Conservation (phyloP, 345 rosid species). For the Hibiscus mutabilis region DNA sequence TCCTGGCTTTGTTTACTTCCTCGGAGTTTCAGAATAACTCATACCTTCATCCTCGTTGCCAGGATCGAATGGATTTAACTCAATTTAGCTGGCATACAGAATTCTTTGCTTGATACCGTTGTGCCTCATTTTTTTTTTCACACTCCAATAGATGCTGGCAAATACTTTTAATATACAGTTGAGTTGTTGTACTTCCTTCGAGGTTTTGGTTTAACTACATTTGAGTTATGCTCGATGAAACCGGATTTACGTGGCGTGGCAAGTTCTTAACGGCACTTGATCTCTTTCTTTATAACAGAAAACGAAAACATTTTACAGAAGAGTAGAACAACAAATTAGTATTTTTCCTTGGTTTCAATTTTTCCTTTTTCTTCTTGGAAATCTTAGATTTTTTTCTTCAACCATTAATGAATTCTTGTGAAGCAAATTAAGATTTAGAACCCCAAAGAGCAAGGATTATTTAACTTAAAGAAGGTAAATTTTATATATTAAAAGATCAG, state of each 20-base stretch:
- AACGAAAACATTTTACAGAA: too few relatives aligned
- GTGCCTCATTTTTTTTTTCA: too few relatives aligned
- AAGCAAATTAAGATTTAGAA: not conserved
- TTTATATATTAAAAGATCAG: not conserved
- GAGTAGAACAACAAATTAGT: too few relatives aligned
- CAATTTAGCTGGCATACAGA: too few relatives aligned
- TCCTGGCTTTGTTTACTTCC: slow-evolving; percentile 70
- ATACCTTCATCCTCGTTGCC: not conserved
- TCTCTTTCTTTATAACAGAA: too few relatives aligned
- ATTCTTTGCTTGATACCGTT: too few relatives aligned
- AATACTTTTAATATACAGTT: too few relatives aligned
- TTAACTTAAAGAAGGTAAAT: not conserved
- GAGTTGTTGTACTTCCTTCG: not conserved
- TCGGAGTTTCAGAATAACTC: slow-evolving; percentile 43
- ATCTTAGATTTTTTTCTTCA: not conserved
- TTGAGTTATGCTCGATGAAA: not conserved
- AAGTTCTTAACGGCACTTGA: too few relatives aligned
- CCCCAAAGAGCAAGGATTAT: not conserved
- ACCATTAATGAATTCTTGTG: not conserved
- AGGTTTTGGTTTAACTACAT: not conserved
- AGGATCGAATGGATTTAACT: not conserved
- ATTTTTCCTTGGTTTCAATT: too few relatives aligned
- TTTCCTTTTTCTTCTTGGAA: too few relatives aligned
- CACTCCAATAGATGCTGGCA: slow-evolving; percentile 24
- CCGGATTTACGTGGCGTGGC: too few relatives aligned